Percentiles rank a stretch among this genome's conserved stretches.
Evolutionary conservation across 1,284 basidiomycete genomes (phyloP).

Genomic region (Rhodotorula sp.): DNA sequence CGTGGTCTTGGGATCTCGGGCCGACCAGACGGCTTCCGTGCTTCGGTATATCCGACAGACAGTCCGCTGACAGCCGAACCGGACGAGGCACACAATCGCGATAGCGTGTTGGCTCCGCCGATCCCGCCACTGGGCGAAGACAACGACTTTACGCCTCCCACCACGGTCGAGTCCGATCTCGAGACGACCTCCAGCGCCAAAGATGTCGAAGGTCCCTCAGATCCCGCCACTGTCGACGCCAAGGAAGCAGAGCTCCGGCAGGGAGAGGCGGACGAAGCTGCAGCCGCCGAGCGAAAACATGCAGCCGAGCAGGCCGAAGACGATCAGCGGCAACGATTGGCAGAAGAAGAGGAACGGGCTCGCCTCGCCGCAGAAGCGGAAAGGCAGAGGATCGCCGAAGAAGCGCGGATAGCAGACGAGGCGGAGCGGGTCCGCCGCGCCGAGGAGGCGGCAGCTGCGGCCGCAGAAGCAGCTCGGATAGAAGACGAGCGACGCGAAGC

Average conservation of each 20-base stretch:
- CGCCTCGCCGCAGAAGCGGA: background rate
- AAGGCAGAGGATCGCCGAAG: background rate
- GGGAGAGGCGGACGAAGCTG: background rate
- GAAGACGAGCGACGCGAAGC: background rate
- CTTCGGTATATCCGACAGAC: background rate
- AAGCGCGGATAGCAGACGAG: slow-evolving; percentile 4
- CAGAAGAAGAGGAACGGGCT: background rate
- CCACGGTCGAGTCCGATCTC: background rate
- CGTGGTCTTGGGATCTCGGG: background rate
- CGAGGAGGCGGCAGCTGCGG: background rate
- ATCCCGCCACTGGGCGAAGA: background rate
- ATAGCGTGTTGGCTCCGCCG: background rate
- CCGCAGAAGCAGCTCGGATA: background rate
- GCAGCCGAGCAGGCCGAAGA: background rate
- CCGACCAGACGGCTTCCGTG: background rate
- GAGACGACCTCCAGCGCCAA: background rate
- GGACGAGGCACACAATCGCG: background rate
- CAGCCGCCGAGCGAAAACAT: background rate
- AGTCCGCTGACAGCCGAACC: background rate
- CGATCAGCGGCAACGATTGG: background rate
- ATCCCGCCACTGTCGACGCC: background rate
- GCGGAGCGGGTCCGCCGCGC: background rate
- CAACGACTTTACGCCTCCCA: too few species aligned
- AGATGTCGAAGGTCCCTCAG: background rate
- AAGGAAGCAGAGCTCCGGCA: background rate